These are phyloP conservation scores for Cyberlindnera petersonii DNA, from an alignment of 805 yeast species.

Conservation along the genomic window DNA sequence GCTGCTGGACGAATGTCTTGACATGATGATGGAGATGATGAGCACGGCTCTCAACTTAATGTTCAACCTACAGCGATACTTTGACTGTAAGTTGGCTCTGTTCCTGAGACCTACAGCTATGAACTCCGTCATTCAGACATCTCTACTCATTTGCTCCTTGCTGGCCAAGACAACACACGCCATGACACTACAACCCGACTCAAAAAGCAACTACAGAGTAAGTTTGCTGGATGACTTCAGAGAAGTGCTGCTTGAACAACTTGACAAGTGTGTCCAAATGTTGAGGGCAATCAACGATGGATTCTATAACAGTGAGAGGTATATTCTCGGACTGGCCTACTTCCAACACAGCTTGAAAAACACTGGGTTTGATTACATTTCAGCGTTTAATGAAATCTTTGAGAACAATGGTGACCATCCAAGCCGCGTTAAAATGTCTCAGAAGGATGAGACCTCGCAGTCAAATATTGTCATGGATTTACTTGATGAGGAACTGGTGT, in stretches of 20 bases:
- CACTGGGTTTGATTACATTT: conserved; percentile 19
- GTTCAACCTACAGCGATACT: conserved; percentile 30
- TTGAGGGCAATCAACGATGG: conserved; percentile 13
- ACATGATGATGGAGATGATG: conserved; percentile 27
- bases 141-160: conserved; percentile 8
- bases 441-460: conserved; percentile 1
- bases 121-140: conserved; percentile 7
- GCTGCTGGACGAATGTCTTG: conserved; percentile 31
- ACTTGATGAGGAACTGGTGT: conserved; percentile 1
- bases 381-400: not conserved
- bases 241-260: not conserved
- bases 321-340: conserved; percentile 14
- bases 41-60: conserved; percentile 32
- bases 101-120: conserved; percentile 36
- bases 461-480: conserved; percentile 1
- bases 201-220: conserved; percentile 2
- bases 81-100: conserved; percentile 35
- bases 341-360: conserved; percentile 13
- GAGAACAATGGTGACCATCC: not conserved
- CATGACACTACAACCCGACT: conserved; percentile 2
- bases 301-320: conserved; percentile 18
- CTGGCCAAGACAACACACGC: conserved; percentile 16
- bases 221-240: conserved; percentile 8
- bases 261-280: conserved; percentile 12
- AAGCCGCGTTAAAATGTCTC: not conserved